These are phyloP conservation scores for Fraxinus anomala DNA, from an alignment of 257 asterid species.

Conservation along the genomic window DNA sequence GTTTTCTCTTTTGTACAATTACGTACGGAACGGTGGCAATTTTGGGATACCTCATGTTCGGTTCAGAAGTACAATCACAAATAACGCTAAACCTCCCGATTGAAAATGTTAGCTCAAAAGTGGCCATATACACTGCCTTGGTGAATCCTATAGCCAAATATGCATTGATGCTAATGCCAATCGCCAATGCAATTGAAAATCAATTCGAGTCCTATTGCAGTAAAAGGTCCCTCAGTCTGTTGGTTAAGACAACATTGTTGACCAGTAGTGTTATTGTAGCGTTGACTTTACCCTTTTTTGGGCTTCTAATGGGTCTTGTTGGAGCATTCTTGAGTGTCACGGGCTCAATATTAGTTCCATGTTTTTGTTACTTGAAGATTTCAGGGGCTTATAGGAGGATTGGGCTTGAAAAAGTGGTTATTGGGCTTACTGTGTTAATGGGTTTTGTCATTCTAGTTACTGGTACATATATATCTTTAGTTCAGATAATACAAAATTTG, in stretches of 20 bases:
- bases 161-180: constrained; percentile 58
- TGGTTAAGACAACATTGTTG: constrained; percentile 37
- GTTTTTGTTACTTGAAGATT: constrained; percentile 3
- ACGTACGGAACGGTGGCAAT: constrained; percentile 51
- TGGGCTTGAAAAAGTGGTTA: constrained; percentile 10
- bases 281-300: constrained; percentile 40
- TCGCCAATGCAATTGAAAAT: constrained; percentile 38
- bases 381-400: neutral
- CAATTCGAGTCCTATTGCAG: constrained; percentile 15
- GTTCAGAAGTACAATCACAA: constrained; percentile 51
- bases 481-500: constrained; percentile 23
- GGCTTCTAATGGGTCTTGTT: constrained; percentile 17
- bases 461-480: constrained; percentile 34
- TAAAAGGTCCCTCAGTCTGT: constrained; percentile 23
- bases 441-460: constrained; percentile 33
- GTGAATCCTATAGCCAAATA: constrained; percentile 68
- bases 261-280: constrained; percentile 42
- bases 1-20: constrained; percentile 47
- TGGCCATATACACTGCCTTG: constrained; percentile 57
- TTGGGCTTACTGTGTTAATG: constrained; percentile 20
- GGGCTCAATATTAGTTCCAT: constrained; percentile 15
- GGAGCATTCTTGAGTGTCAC: constrained; percentile 12
- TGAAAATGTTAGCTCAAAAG: constrained; percentile 43
- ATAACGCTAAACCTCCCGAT: constrained; percentile 58
- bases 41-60: constrained; percentile 59